Conservation (phyloP, 352 stramenopile species). For the Phytophthora capsici region DNA sequence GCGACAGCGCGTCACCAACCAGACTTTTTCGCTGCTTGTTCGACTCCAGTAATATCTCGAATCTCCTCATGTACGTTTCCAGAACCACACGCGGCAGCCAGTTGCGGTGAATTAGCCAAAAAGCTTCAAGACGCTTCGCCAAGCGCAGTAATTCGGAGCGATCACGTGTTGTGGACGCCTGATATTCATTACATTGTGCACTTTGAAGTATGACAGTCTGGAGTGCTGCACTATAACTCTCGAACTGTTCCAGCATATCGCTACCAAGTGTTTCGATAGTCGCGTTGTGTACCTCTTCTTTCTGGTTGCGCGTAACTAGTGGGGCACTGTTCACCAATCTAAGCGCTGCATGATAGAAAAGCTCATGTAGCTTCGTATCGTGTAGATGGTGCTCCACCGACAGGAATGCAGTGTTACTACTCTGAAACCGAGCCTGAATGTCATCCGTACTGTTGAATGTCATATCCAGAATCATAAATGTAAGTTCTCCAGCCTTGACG, state of each 20-base stretch:
- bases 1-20: conserved; percentile 4
- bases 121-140: conserved; percentile 15
- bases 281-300: neutral
- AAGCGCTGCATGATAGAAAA: conserved; percentile 13
- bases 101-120: conserved; percentile 34
- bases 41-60: neutral
- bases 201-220: neutral
- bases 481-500: neutral
- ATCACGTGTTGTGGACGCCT: neutral
- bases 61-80: conserved; percentile 7
- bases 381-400: conserved; percentile 8
- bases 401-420: neutral
- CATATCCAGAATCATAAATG: conserved; percentile 8
- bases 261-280: conserved; percentile 5
- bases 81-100: conserved; percentile 21
- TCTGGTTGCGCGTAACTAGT: neutral
- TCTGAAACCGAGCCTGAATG: conserved; percentile 3
- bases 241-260: conserved; percentile 16
- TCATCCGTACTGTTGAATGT: conserved; percentile 9
- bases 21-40: neutral
- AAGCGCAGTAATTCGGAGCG: conserved; percentile 7
- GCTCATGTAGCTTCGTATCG: conserved; percentile 4
- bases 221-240: conserved; percentile 12
- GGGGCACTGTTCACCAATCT: neutral
- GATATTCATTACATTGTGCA: neutral